phyloP scores from a whole-genome alignment of 129 eudicot species.

The Tagetes erecta region DNA sequence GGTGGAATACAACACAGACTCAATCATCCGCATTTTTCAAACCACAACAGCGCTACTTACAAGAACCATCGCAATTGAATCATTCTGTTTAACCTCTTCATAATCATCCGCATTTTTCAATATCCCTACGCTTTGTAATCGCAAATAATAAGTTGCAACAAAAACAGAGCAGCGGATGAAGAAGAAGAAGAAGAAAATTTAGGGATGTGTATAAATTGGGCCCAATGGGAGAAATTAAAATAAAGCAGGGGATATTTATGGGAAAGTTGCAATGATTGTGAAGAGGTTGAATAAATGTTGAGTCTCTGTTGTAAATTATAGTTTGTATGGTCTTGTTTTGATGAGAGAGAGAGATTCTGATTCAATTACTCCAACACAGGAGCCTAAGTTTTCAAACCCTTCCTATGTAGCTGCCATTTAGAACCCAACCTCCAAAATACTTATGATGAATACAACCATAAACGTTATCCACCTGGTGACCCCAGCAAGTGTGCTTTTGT shows the following conservation, averaged over 20 bases:
- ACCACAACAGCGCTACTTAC: constrained; percentile 77
- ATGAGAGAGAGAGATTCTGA: too few species aligned
- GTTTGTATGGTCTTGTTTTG: too few species aligned
- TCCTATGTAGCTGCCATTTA: too few species aligned
- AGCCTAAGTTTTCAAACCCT: too few species aligned
- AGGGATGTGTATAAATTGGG: background rate
- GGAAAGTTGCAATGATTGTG: constrained; percentile 20
- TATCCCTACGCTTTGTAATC: constrained; percentile 48
- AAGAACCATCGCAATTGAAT: constrained; percentile 68
- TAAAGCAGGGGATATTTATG: constrained; percentile 26
- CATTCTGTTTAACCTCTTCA: constrained; percentile 32
- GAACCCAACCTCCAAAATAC: too few species aligned
- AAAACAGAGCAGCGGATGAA: constrained; percentile 19
- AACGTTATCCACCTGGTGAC: too few species aligned
- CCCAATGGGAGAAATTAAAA: background rate
- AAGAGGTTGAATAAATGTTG: background rate
- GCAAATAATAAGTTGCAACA: constrained; percentile 31
- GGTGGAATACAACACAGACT: too few species aligned
- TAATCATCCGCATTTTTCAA: constrained; percentile 30
- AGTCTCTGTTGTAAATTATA: too few species aligned
- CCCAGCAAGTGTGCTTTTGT: too few species aligned
- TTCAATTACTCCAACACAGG: too few species aligned
- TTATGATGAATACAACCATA: too few species aligned
- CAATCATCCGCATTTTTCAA: constrained; percentile 22
- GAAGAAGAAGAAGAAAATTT: background rate